Percentiles rank a stretch among this genome's conserved stretches.
phyloP scores from a whole-genome alignment of 2,329 filamentous ascomycete species.

The Aspergillus ochraceoroseus region DNA sequence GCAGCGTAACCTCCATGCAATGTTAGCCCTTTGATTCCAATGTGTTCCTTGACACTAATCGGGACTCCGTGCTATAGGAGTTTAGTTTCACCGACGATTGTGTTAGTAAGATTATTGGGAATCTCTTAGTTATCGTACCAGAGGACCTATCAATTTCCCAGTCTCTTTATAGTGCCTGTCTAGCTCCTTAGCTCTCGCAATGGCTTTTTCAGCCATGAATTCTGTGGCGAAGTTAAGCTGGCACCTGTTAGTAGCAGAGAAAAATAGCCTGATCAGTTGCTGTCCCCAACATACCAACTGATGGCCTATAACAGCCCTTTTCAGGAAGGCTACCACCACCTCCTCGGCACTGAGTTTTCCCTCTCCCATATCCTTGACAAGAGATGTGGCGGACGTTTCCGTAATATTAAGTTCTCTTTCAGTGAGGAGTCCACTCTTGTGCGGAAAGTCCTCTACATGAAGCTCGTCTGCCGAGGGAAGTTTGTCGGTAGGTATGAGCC shows the following conservation, averaged over 20 bases:
- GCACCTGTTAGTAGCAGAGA: slow-evolving; percentile 1
- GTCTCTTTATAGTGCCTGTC: slow-evolving; percentile 31
- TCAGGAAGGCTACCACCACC: slow-evolving; percentile 33
- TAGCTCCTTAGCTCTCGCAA: slow-evolving; percentile 31
- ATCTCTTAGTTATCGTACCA: slow-evolving; percentile 25
- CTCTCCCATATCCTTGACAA: slow-evolving; percentile 28
- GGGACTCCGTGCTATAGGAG: slow-evolving; percentile 48
- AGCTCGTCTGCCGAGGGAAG: slow-evolving; percentile 29
- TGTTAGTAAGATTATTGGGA: not conserved
- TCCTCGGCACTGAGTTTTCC: slow-evolving; percentile 31
- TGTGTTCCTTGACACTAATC: slow-evolving; percentile 58
- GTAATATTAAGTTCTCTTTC: slow-evolving; percentile 51
- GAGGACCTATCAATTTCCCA: slow-evolving; percentile 47
- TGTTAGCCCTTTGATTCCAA: slow-evolving; percentile 51
- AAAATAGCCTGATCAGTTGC: not conserved
- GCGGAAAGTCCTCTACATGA: slow-evolving; percentile 31
- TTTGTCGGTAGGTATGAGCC: slow-evolving; percentile 29
- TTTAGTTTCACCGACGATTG: not conserved
- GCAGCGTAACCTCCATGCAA: slow-evolving; percentile 37
- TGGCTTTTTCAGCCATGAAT: slow-evolving; percentile 36
- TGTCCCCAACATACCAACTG: slow-evolving; percentile 26
- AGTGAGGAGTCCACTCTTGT: slow-evolving; percentile 47
- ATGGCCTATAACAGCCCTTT: slow-evolving; percentile 33
- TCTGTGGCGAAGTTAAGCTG: slow-evolving; percentile 39
- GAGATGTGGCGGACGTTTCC: slow-evolving; percentile 36